Base-by-base conservation (phyloP, 306 rosid genomes). In the Rubus parviflorus region DNA sequence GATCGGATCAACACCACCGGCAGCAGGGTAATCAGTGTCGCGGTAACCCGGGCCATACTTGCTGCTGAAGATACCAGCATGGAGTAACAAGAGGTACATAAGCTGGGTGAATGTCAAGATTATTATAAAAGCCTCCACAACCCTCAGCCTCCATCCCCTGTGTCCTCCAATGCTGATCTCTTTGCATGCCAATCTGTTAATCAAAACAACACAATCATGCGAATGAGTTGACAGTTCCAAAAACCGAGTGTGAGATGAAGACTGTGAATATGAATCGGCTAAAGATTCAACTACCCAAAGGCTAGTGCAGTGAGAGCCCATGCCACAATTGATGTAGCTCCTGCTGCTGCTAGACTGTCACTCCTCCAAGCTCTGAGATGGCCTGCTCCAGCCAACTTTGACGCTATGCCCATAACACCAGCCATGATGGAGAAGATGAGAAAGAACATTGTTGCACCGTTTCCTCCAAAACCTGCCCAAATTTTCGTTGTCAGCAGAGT, bases 41-140 rank as follows among this genome's bases (percentile, higher is more conserved):
- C 93, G 89, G 79, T 95, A 92, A 0, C 97, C 96, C 0, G 98
- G 97, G n/a, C 97, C 97, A 58, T 92, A 92, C 78, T 86, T 81
- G 83, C 92, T 90, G 70, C 95, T 92, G 74, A 76, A 90, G 40
- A 92, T 8, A 1, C 98, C 98, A 2, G 98, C 97, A 69, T 92
- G 97, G 43, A 92, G 86, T 49, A 95, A 49, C 75, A 88, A 4
- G 7, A 87, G 3, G 77, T 88, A 92, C 46, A 89, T 7, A n/a
- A 95, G 83, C 60, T 95, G 92, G 54, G 98, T 95, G 85, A 92
- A 83, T 7, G 90, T 74, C 3, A 92, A 77, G 41, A 95, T 86
- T 48, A 95, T 92, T 68, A 92, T 70, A 78, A 92, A 89, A 0
- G 97, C 98, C 53, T 95, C 98, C 79, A 92, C 78, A 6, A 92